Evolutionary conservation across 73 alveolate genomes (phyloP).

Genomic region (Tetrahymena malaccensis): DNA sequence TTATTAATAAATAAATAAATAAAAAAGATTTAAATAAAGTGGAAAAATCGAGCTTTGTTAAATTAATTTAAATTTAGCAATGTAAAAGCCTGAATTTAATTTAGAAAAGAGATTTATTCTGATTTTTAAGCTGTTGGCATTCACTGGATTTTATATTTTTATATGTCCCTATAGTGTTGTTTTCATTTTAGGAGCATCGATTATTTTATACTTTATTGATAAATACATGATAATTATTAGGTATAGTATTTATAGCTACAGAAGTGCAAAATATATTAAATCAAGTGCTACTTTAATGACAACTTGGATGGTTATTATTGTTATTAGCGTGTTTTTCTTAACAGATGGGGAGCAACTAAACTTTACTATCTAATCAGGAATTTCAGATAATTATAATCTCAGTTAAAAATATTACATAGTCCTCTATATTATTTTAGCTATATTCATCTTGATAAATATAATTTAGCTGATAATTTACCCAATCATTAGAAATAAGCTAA

Average conservation of each 20-base stretch:
- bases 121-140: background rate
- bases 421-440: background rate
- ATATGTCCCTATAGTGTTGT: background rate
- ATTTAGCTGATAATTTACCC: background rate
- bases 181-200: background rate
- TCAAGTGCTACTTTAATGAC: background rate
- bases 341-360: background rate
- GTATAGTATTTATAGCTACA: background rate
- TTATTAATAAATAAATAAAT: background rate
- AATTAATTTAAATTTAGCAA: background rate
- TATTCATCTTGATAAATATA: background rate
- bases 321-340: background rate
- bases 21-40: background rate
- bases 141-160: background rate
- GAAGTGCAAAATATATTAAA: background rate
- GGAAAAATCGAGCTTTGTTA: background rate
- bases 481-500: background rate
- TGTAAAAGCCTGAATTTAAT: background rate
- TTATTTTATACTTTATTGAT: background rate
- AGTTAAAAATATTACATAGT: background rate
- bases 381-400: background rate
- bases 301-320: background rate
- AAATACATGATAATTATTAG: background rate
- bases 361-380: background rate
- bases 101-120: background rate